phyloP scores from a whole-genome alignment of 2,329 filamentous ascomycete genomes.

The Cladophialophora carrionii region DNA sequence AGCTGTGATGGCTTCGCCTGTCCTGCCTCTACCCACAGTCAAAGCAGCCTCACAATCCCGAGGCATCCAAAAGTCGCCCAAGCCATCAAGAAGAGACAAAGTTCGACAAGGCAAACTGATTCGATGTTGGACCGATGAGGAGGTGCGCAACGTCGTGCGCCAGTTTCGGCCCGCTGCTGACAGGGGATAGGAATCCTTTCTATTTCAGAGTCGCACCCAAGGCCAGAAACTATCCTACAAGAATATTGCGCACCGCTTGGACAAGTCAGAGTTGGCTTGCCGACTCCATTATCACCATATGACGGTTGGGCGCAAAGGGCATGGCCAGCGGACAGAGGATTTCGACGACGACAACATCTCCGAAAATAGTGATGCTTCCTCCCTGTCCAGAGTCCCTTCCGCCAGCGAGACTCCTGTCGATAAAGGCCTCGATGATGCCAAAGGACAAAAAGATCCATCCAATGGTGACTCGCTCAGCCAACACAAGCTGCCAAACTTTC shows the following conservation, averaged over 20 bases:
- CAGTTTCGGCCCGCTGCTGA: slow-evolving; percentile 13
- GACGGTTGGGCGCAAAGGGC: slow-evolving; percentile 57
- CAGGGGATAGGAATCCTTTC: slow-evolving; percentile 70
- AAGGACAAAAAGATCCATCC: neutral
- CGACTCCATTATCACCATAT: slow-evolving; percentile 86
- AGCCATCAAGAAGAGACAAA: slow-evolving; percentile 29
- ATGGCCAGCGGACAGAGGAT: slow-evolving; percentile 27
- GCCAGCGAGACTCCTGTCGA: slow-evolving; percentile 1
- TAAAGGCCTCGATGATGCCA: neutral
- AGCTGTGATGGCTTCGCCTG: slow-evolving; percentile 22
- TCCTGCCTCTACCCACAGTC: slow-evolving; percentile 54
- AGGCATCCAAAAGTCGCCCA: slow-evolving; percentile 68
- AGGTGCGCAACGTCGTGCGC: slow-evolving; percentile 59
- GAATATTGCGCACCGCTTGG: slow-evolving; percentile 80
- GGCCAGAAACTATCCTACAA: slow-evolving; percentile 79
- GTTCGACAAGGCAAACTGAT: slow-evolving; percentile 33
- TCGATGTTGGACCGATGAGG: slow-evolving; percentile 82
- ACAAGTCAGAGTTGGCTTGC: slow-evolving; percentile 86
- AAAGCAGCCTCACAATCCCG: slow-evolving; percentile 65
- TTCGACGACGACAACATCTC: slow-evolving; percentile 25
- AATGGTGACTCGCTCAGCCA: neutral
- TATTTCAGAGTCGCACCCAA: slow-evolving; percentile 79
- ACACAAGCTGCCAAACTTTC: slow-evolving; percentile 29
- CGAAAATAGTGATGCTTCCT: slow-evolving; percentile 17
- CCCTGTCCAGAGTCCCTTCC: slow-evolving; percentile 15